phyloP scores from a whole-genome alignment of 2,329 filamentous ascomycete genomes.

The Calonectria pteridis region DNA sequence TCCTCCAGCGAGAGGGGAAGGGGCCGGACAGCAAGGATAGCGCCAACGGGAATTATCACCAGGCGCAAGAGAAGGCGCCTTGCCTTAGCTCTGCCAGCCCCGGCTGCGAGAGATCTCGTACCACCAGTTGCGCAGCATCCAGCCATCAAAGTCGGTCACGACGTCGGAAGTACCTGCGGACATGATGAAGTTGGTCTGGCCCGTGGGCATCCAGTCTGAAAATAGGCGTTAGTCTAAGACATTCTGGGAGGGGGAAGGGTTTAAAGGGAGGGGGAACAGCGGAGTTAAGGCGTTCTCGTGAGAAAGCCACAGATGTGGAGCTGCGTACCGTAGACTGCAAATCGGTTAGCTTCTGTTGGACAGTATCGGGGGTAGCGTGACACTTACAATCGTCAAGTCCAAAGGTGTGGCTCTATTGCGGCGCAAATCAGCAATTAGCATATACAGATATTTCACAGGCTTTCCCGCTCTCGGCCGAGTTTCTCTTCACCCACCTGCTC shows the following conservation, averaged over 20 bases:
- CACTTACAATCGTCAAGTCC: conserved; percentile 54
- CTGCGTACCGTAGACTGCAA: conserved; percentile 33
- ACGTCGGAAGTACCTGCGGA: conserved; percentile 55
- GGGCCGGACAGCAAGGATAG: background rate
- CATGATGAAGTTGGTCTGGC: conserved; percentile 59
- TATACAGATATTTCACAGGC: too few species aligned
- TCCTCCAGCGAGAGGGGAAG: background rate
- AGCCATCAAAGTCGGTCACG: conserved; percentile 62
- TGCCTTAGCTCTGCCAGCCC: conserved; percentile 40
- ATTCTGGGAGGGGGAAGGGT: background rate
- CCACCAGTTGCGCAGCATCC: conserved; percentile 64
- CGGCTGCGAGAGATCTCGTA: conserved; percentile 48
- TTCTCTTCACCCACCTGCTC: conserved; percentile 46
- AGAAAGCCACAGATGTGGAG: background rate
- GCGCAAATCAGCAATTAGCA: background rate
- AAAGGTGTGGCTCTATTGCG: conserved; percentile 53
- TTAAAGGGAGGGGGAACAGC: background rate
- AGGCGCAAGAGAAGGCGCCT: too few species aligned
- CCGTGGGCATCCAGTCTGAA: conserved; percentile 57
- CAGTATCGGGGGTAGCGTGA: background rate
- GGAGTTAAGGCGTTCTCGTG: background rate
- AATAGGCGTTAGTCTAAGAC: background rate
- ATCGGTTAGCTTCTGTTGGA: conserved; percentile 8
- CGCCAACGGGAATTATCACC: background rate
- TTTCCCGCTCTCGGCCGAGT: background rate